Evolutionary conservation across 2,329 filamentous ascomycete species (phyloP).

Genomic region (Ustulina deusta): DNA sequence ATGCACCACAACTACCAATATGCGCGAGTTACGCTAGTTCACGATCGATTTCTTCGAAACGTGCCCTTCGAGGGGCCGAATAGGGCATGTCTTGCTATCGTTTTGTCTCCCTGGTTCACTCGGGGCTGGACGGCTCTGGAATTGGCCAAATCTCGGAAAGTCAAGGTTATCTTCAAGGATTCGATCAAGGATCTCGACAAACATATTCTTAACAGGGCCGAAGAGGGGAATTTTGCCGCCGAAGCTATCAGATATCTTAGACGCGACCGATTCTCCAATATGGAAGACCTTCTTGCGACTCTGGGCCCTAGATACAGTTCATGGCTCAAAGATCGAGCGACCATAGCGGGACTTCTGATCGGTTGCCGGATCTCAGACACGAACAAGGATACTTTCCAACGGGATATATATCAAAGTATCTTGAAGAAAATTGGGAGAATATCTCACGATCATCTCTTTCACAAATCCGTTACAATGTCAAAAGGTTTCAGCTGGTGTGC

Average conservation of each 20-base stretch:
- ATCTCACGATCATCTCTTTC: conserved; percentile 15
- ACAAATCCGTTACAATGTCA: conserved; percentile 14
- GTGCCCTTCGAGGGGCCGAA: background rate
- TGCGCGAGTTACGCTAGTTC: conserved; percentile 17
- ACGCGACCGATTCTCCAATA: background rate
- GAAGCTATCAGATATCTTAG: conserved; percentile 13
- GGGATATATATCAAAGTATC: conserved; percentile 20
- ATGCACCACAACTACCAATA: conserved; percentile 15
- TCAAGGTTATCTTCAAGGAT: conserved; percentile 22
- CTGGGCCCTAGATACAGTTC: conserved; percentile 16
- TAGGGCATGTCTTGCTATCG: conserved; percentile 12
- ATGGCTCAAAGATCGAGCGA: conserved; percentile 20
- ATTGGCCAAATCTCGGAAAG: conserved; percentile 21
- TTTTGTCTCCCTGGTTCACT: conserved; percentile 26
- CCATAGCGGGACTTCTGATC: conserved; percentile 8
- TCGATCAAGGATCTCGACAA: conserved; percentile 20
- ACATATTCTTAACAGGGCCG: conserved; percentile 5
- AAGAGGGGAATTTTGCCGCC: background rate
- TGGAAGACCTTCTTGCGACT: conserved; percentile 5
- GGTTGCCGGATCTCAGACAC: background rate
- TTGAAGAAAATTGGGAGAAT: background rate
- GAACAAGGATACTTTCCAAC: background rate
- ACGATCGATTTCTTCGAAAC: conserved; percentile 21
- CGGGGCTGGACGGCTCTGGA: conserved; percentile 24
- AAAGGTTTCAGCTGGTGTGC: conserved; percentile 22